These are phyloP conservation scores for Hypoxylon sp. DNA, from an alignment of 2,329 filamentous ascomycete genomes.

Conservation along the genomic window DNA sequence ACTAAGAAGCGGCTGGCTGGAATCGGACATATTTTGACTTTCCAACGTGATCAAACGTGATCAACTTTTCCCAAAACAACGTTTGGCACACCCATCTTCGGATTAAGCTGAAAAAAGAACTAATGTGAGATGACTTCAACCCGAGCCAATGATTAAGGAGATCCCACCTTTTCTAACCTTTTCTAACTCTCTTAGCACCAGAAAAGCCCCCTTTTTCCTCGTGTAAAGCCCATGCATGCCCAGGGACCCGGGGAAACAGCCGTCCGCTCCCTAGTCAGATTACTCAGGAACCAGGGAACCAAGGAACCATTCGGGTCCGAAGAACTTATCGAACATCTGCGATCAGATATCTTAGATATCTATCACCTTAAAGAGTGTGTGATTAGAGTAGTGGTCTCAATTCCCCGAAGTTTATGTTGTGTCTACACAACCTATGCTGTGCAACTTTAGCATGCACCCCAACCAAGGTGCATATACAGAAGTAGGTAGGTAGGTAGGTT, in stretches of 20 bases:
- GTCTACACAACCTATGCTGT: constrained; percentile 19
- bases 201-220: neutral
- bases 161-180: too few species aligned
- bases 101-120: neutral
- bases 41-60: neutral
- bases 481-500: neutral
- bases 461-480: constrained; percentile 15
- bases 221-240: neutral
- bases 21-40: constrained; percentile 3
- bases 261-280: constrained; percentile 3
- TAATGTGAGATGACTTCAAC: constrained; percentile 5
- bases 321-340: neutral
- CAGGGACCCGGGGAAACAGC: neutral
- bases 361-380: constrained; percentile 34
- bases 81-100: constrained; percentile 6
- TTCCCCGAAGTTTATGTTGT: constrained; percentile 35
- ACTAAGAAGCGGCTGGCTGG: constrained; percentile 1
- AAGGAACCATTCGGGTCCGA: constrained; percentile 26
- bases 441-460: constrained; percentile 22
- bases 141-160: neutral
- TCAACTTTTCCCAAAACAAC: neutral
- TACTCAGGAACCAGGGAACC: neutral
- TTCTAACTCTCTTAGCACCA: neutral
- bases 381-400: constrained; percentile 8
- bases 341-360: constrained; percentile 8